Conservation (phyloP, 768 basidiomycete genomes). For the Trametopsis cervina region DNA sequence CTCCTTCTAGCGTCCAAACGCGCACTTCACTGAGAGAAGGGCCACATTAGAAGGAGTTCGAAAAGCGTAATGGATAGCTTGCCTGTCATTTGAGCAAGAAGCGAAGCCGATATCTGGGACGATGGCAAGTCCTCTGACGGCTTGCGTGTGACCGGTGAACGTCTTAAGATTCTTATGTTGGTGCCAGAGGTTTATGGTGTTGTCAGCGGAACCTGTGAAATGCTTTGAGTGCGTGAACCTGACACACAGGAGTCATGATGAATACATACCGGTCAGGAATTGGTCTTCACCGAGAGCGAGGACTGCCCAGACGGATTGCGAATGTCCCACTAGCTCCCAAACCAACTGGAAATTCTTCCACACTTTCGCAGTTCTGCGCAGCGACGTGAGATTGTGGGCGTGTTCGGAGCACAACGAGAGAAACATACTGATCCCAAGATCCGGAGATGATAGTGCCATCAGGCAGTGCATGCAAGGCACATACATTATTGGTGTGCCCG, state of each 20-base stretch:
- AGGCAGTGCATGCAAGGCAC: constrained; percentile 65
- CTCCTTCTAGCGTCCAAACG: constrained; percentile 85
- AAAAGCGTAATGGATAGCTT: constrained; percentile 12
- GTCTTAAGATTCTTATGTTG: constrained; percentile 68
- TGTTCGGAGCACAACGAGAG: not conserved
- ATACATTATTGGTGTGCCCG: constrained; percentile 89
- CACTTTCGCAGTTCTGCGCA: constrained; percentile 80
- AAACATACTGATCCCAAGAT: constrained; percentile 89
- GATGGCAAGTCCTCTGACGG: constrained; percentile 79
- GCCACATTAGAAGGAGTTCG: constrained; percentile 2
- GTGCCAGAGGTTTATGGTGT: constrained; percentile 85
- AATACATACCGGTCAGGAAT: constrained; percentile 67
- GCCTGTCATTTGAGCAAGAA: constrained; percentile 95
- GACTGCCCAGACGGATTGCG: constrained; percentile 94
- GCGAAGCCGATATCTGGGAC: constrained; percentile 89
- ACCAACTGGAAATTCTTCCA: constrained; percentile 75
- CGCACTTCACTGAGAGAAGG: constrained; percentile 66
- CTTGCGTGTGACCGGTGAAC: constrained; percentile 84
- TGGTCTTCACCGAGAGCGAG: constrained; percentile 69
- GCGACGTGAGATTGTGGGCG: not conserved
- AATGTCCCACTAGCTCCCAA: constrained; percentile 77
- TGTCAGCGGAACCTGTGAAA: constrained; percentile 81
- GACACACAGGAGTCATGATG: too few species aligned
- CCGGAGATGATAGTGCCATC: constrained; percentile 83
- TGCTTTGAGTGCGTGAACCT: not conserved